Evolutionary conservation across 441 rosid genomes (phyloP).

Genomic region (Gossypium gossypioides): DNA sequence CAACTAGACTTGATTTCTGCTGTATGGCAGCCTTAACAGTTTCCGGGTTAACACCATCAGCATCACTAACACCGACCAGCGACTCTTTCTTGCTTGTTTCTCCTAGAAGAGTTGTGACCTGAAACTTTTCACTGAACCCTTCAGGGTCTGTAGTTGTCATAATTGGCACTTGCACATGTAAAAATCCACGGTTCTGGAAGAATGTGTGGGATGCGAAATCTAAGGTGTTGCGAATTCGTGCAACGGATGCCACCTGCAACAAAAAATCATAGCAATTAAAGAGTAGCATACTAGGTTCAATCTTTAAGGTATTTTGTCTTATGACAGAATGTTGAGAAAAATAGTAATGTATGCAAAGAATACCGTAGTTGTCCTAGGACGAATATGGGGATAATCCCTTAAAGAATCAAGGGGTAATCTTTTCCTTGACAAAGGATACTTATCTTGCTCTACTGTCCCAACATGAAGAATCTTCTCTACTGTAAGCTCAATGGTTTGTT

Average conservation of each 20-base stretch:
- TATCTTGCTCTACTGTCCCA: conserved; percentile 54
- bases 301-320: background rate
- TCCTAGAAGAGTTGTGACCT: conserved; percentile 41
- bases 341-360: background rate
- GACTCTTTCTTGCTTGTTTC: conserved; percentile 27
- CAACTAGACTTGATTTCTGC: conserved; percentile 47
- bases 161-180: conserved; percentile 64
- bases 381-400: conserved; percentile 64
- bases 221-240: conserved; percentile 55
- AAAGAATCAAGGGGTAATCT: conserved; percentile 55
- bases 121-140: conserved; percentile 55
- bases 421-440: conserved; percentile 57
- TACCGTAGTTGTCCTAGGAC: conserved; percentile 81
- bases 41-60: conserved; percentile 43
- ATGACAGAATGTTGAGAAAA: background rate
- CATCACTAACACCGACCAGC: conserved; percentile 13
- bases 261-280: background rate
- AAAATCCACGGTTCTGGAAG: conserved; percentile 59
- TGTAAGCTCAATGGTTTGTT: conserved; percentile 43
- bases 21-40: conserved; percentile 48
- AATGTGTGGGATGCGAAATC: conserved; percentile 58
- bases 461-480: conserved; percentile 61
- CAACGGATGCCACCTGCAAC: conserved; percentile 68
- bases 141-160: conserved; percentile 52
- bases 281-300: background rate